Conservation (phyloP, 2,329 filamentous ascomycete genomes). For the Zymoseptoria tritici region DNA sequence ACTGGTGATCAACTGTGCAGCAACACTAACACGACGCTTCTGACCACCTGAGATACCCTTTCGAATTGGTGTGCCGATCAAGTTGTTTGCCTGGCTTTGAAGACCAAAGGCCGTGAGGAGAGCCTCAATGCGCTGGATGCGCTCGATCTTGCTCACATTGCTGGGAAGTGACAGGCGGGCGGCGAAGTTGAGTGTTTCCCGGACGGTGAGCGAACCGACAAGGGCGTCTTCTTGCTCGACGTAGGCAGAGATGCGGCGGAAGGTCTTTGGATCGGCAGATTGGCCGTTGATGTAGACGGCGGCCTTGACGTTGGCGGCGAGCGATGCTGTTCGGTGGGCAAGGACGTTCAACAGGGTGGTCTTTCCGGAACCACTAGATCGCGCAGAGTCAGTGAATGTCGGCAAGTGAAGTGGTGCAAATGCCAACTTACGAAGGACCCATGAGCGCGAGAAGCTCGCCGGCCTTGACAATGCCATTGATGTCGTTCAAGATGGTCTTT, state of each 20-base stretch:
- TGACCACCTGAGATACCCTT: slow-evolving; percentile 82
- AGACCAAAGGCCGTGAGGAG: slow-evolving; percentile 69
- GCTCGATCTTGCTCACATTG: slow-evolving; percentile 49
- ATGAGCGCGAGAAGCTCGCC: slow-evolving; percentile 73
- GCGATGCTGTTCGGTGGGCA: slow-evolving; percentile 52
- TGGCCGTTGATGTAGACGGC: slow-evolving; percentile 57
- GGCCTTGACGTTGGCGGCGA: slow-evolving; percentile 48
- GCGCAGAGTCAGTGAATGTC: slow-evolving; percentile 5
- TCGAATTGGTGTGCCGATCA: slow-evolving; percentile 74
- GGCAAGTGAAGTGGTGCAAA: background rate
- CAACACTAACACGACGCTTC: slow-evolving; percentile 72
- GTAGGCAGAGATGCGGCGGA: slow-evolving; percentile 63
- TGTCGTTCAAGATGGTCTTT: slow-evolving; percentile 55
- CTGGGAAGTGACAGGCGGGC: slow-evolving; percentile 56
- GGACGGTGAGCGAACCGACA: slow-evolving; percentile 71
- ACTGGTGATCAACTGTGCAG: slow-evolving; percentile 71
- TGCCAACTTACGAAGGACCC: slow-evolving; percentile 54
- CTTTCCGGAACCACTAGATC: slow-evolving; percentile 56
- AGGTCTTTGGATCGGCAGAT: slow-evolving; percentile 44
- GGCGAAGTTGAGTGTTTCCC: slow-evolving; percentile 72
- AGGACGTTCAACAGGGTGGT: slow-evolving; percentile 78
- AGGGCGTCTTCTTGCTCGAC: slow-evolving; percentile 86
- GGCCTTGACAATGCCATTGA: slow-evolving; percentile 57
- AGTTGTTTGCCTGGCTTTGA: slow-evolving; percentile 56
- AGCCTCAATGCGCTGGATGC: slow-evolving; percentile 55